Evolutionary conservation across 2,329 filamentous ascomycete species (phyloP).

Genomic region (Aspergillus sp.): DNA sequence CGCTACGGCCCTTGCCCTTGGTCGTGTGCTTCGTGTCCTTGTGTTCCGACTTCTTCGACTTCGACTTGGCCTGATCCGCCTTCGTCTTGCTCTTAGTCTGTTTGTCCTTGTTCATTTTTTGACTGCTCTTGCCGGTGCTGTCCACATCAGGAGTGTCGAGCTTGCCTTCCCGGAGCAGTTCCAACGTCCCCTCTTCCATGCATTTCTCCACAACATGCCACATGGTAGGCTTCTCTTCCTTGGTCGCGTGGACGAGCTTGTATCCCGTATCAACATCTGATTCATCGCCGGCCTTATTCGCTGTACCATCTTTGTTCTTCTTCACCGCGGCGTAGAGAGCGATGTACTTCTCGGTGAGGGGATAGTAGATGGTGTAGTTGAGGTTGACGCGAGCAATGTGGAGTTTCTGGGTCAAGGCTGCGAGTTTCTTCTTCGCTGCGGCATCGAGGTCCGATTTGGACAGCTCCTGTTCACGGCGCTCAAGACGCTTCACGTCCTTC

Average conservation of each 20-base stretch:
- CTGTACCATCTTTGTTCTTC: conserved; percentile 21
- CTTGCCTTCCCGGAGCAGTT: conserved; percentile 43
- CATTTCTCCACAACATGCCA: conserved; percentile 46
- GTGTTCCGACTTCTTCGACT: conserved; percentile 1
- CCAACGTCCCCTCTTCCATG: conserved; percentile 44
- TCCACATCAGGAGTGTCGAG: conserved; percentile 21
- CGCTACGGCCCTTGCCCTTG: background rate
- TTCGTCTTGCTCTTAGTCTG: conserved; percentile 4
- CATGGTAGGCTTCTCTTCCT: conserved; percentile 38
- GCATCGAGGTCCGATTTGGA: conserved; percentile 26
- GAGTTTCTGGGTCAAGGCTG: conserved; percentile 34
- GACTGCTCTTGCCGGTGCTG: background rate
- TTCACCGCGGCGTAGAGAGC: conserved; percentile 51
- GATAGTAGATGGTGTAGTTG: conserved; percentile 63
- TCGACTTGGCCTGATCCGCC: conserved; percentile 3
- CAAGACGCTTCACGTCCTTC: conserved; percentile 37
- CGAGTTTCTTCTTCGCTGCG: conserved; percentile 23
- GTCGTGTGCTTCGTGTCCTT: conserved; percentile 1
- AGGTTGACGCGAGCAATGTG: conserved; percentile 57
- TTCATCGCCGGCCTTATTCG: conserved; percentile 15
- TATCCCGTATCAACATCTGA: conserved; percentile 21
- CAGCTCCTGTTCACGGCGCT: conserved; percentile 40
- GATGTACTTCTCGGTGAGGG: conserved; percentile 59
- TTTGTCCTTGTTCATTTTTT: conserved; percentile 12
- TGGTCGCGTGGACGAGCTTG: conserved; percentile 8